phyloP scores from a whole-genome alignment of 345 rosid species.

The Pistacia integerrima region DNA sequence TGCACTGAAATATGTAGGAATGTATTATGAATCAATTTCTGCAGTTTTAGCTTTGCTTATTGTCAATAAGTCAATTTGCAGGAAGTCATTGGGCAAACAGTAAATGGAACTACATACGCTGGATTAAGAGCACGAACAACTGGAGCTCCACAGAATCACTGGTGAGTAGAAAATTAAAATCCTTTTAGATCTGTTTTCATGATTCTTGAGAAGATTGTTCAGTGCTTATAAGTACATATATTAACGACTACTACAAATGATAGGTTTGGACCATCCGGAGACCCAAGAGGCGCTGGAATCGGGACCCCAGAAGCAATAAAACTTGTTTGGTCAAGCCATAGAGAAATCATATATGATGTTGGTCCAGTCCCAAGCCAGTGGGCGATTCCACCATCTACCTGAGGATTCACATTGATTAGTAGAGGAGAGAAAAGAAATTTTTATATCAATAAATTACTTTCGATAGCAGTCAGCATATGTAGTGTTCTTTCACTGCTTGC shows the following conservation, averaged over 20 bases:
- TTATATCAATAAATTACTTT: neutral
- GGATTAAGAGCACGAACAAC: constrained; percentile 96
- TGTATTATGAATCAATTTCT: neutral
- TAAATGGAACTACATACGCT: constrained; percentile 95
- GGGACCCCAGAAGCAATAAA: constrained; percentile 98
- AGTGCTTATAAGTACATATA: neutral
- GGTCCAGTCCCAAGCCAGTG: constrained; percentile 82
- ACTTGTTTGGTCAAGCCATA: constrained; percentile 97
- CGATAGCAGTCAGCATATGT: too few relatives aligned
- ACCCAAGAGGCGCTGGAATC: constrained; percentile 98
- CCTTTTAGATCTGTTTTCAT: neutral
- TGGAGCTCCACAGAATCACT: constrained; percentile 99
- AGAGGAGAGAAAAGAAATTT: neutral
- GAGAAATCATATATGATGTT: constrained; percentile 84
- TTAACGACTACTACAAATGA: neutral
- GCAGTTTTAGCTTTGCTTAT: constrained; percentile 1
- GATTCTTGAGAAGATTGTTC: neutral
- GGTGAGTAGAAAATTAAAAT: constrained; percentile 40
- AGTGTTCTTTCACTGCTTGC: neutral
- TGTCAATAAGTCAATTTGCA: constrained; percentile 30
- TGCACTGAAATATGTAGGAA: neutral
- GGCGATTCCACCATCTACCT: constrained; percentile 84
- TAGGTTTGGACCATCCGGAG: constrained; percentile 99
- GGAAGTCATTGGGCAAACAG: constrained; percentile 89
- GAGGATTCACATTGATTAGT: constrained; percentile 13